These are phyloP conservation scores for Fonsecaea monophora DNA, from an alignment of 2,329 filamentous ascomycete species.

Conservation along the genomic window DNA sequence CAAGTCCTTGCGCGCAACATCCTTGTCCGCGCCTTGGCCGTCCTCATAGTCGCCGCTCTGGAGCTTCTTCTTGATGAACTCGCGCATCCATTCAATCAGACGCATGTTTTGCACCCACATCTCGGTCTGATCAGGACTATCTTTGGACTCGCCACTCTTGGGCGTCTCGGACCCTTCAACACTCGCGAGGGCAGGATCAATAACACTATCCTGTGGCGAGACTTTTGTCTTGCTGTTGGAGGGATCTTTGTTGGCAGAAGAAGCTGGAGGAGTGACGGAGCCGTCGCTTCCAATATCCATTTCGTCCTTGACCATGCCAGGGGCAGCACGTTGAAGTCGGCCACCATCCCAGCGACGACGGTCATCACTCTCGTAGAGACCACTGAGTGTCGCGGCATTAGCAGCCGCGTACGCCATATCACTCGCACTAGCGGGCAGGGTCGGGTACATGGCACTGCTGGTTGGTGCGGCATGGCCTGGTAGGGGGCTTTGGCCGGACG, in stretches of 20 bases:
- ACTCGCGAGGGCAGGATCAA: conserved; percentile 38
- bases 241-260: conserved; percentile 32
- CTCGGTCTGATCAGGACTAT: conserved; percentile 44
- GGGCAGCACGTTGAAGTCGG: conserved; percentile 62
- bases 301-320: conserved; percentile 47
- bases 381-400: conserved; percentile 65
- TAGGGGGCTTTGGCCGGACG: conserved; percentile 65
- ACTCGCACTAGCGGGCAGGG: conserved; percentile 64
- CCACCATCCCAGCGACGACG: conserved; percentile 68
- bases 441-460: conserved; percentile 65
- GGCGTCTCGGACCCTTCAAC: conserved; percentile 36
- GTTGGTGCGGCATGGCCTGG: conserved; percentile 43
- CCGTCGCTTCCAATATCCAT: conserved; percentile 46
- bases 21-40: conserved; percentile 9
- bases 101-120: conserved; percentile 69
- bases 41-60: conserved; percentile 59
- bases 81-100: conserved; percentile 66
- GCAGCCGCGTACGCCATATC: conserved; percentile 63
- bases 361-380: conserved; percentile 65
- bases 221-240: conserved; percentile 35
- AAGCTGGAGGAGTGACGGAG: conserved; percentile 40
- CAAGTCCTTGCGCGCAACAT: conserved; percentile 33
- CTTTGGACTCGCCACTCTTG: conserved; percentile 42
- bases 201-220: conserved; percentile 36
- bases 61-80: conserved; percentile 63